Conservation (phyloP, 805 yeast genomes). For the Wickerhamomyces bovis region DNA sequence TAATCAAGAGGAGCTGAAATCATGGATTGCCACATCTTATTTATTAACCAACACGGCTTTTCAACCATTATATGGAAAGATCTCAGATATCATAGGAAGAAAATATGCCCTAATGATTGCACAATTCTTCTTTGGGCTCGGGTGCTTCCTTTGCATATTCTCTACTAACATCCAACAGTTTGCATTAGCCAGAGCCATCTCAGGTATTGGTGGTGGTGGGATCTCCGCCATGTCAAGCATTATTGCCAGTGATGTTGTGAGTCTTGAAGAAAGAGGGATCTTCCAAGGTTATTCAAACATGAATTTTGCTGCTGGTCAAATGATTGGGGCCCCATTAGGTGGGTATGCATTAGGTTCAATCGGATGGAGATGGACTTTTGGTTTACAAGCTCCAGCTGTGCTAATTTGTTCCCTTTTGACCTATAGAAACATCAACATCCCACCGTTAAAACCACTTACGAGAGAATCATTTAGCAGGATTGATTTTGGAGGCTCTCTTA, state of each 20-base stretch:
- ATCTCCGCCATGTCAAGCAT: slow-evolving; percentile 44
- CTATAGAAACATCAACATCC: slow-evolving; percentile 4
- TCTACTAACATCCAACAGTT: slow-evolving; percentile 35
- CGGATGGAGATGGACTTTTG: slow-evolving; percentile 39
- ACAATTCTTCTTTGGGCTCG: slow-evolving; percentile 38
- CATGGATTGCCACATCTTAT: slow-evolving; percentile 69
- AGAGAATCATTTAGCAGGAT: slow-evolving; percentile 26
- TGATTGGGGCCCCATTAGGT: slow-evolving; percentile 36
- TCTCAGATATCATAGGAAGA: slow-evolving; percentile 58
- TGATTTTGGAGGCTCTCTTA: slow-evolving; percentile 33
- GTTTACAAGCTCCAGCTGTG: slow-evolving; percentile 32
- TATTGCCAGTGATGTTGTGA: slow-evolving; percentile 46
- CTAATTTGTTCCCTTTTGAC: slow-evolving; percentile 22
- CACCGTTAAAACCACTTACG: slow-evolving; percentile 12
- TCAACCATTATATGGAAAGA: slow-evolving; percentile 64
- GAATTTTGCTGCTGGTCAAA: slow-evolving; percentile 32
- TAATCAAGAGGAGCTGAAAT: slow-evolving; percentile 38
- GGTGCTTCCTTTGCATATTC: slow-evolving; percentile 37
- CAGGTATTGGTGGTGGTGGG: slow-evolving; percentile 57
- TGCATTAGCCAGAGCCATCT: slow-evolving; percentile 41
- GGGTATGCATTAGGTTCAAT: slow-evolving; percentile 27
- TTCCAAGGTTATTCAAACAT: slow-evolving; percentile 43
- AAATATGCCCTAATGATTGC: slow-evolving; percentile 36
- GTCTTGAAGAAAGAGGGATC: slow-evolving; percentile 42
- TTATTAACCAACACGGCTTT: slow-evolving; percentile 62